Evolutionary conservation across 257 asterid genomes (phyloP).

Genomic region (Ilex asprella): DNA sequence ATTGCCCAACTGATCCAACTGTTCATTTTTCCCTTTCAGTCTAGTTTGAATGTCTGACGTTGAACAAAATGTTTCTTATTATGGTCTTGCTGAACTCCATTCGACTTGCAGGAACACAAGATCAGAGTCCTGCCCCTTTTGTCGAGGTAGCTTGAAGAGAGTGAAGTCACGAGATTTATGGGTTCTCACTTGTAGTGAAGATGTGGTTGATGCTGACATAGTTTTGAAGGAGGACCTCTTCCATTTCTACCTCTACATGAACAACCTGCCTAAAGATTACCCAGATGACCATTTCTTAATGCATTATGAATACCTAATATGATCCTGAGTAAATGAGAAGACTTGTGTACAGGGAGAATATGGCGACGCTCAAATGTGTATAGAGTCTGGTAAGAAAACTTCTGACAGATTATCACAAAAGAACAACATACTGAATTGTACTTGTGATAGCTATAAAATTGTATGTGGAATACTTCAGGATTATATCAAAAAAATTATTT

Average conservation of each 20-base stretch:
- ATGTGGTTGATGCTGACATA: conserved; percentile 47
- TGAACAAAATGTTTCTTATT: too few species aligned
- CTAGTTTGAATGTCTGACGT: too few species aligned
- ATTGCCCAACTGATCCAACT: too few species aligned
- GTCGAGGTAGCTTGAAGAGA: conserved; percentile 56
- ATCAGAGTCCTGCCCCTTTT: conserved; percentile 63
- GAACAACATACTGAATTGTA: too few species aligned
- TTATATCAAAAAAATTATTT: too few species aligned
- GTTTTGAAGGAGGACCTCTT: conserved; percentile 37
- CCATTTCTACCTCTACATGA: conserved; percentile 44
- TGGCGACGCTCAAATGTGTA: conserved; percentile 13
- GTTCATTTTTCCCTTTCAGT: too few species aligned
- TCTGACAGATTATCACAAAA: too few species aligned
- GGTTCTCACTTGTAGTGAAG: conserved; percentile 47
- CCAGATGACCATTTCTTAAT: conserved; percentile 52
- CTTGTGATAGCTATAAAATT: too few species aligned
- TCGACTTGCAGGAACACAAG: conserved; percentile 38
- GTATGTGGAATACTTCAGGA: too few species aligned
- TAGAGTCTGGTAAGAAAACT: conserved; percentile 8
- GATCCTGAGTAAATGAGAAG: neutral
- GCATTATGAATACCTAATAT: conserved; percentile 49
- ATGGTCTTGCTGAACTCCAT: too few species aligned
- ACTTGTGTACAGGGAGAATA: conserved; percentile 5
- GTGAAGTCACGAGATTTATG: conserved; percentile 53
- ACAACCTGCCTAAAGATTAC: conserved; percentile 46